phyloP scores from a whole-genome alignment of 257 asterid species.

The Nicotiana noctiflora region DNA sequence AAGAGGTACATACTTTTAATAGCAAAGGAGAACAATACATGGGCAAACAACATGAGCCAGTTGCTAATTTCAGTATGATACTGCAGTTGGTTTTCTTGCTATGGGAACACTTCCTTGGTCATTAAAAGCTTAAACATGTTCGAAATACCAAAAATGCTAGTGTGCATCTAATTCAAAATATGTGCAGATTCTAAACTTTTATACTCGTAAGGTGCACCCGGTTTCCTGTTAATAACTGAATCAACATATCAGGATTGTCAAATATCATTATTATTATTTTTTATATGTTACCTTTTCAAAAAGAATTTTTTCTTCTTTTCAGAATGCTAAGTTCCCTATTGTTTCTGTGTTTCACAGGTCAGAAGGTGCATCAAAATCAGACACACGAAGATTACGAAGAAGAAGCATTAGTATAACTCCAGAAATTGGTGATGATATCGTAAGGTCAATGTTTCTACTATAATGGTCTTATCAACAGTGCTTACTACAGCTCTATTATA shows the following conservation, averaged over 20 bases:
- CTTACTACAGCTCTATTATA: not conserved
- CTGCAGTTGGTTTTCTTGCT: not conserved
- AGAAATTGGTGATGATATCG: constrained; percentile 94
- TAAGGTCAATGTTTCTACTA: constrained; percentile 50
- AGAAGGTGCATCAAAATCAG: constrained; percentile 71
- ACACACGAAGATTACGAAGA: constrained; percentile 69
- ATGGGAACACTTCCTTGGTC: not conserved
- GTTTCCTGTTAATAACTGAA: no score
- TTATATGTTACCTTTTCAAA: no score
- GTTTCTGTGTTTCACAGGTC: constrained; percentile 46
- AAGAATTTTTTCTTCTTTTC: no score
- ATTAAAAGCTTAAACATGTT: no score
- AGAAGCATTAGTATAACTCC: constrained; percentile 89
- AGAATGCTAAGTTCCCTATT: not conserved
- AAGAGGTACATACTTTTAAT: not conserved
- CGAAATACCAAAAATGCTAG: no score
- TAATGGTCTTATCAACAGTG: not conserved
- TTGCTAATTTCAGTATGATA: not conserved
- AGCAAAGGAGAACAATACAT: not conserved
- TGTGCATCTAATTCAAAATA: no score
- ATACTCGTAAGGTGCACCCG: no score
- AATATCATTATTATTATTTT: not conserved
- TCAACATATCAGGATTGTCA: not conserved
- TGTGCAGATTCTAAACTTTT: no score
- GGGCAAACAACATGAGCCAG: not conserved